Evolutionary conservation across 306 rosid genomes (phyloP).

Genomic region (Trifolium repens): DNA sequence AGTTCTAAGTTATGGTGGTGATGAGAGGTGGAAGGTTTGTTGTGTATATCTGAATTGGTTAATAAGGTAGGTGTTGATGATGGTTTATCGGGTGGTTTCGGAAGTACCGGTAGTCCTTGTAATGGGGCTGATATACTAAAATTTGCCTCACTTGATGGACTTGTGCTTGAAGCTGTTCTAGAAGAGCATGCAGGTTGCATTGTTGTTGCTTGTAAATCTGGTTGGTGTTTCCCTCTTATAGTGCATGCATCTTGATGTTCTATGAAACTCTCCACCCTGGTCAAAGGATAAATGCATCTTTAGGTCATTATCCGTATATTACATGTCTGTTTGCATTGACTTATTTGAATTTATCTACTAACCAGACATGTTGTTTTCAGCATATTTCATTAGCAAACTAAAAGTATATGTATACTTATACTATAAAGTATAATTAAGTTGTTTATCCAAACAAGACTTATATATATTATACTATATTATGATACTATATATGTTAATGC

Average conservation of each 20-base stretch:
- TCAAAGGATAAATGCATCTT: constrained; percentile 13
- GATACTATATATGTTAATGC: not conserved
- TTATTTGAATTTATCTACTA: not conserved
- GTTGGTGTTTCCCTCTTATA: constrained; percentile 50
- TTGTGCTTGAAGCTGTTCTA: constrained; percentile 79
- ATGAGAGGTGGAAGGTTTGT: constrained; percentile 37
- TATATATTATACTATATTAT: not conserved
- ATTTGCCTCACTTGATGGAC: constrained; percentile 79
- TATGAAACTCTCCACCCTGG: constrained; percentile 96
- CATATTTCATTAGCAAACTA: not conserved
- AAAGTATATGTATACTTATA: not conserved
- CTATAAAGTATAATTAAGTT: not conserved
- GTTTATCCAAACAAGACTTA: not conserved
- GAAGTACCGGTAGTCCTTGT: constrained; percentile 48
- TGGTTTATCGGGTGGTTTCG: constrained; percentile 42
- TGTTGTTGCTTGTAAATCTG: constrained; percentile 52
- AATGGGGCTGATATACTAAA: constrained; percentile 47
- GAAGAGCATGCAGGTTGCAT: constrained; percentile 63
- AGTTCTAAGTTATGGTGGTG: constrained; percentile 63
- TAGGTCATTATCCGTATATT: not conserved
- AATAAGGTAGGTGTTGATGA: not conserved
- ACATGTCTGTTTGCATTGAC: not conserved
- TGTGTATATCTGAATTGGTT: constrained; percentile 38
- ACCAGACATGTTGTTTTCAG: not conserved
- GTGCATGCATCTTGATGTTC: constrained; percentile 96